These are phyloP conservation scores for Lathyrus aphaca DNA, from an alignment of 306 rosid species.

Conservation along the genomic window DNA sequence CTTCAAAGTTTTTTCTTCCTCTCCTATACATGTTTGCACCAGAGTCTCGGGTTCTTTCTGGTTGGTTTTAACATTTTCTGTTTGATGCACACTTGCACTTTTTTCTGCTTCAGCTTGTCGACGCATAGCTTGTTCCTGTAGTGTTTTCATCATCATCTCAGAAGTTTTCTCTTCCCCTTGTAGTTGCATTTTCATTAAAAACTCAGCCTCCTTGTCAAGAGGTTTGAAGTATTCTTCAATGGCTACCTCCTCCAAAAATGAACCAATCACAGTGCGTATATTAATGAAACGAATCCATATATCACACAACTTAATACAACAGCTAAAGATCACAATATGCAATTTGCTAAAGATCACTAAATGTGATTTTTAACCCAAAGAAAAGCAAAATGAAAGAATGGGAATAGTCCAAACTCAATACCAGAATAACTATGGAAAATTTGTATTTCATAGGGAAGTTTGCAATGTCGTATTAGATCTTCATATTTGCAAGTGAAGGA, in stretches of 20 bases:
- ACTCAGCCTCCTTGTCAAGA: constrained; percentile 78
- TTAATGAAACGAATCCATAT: constrained; percentile 22
- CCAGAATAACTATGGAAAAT: not conserved
- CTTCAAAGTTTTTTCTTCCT: constrained; percentile 46
- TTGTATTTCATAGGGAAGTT: constrained; percentile 4
- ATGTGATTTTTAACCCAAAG: not conserved
- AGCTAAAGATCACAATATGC: not conserved
- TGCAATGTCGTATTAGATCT: constrained; percentile 6
- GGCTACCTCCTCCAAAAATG: constrained; percentile 68
- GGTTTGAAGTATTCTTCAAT: constrained; percentile 93
- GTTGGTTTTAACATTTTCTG: constrained; percentile 31
- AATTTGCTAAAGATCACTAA: no score
- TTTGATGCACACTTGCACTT: constrained; percentile 30
- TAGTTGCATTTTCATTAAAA: constrained; percentile 69
- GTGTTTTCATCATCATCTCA: constrained; percentile 65
- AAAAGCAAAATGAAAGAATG: constrained; percentile 10
- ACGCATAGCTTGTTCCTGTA: constrained; percentile 69
- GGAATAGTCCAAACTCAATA: constrained; percentile 3
- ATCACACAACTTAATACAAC: constrained; percentile 4
- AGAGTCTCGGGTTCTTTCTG: constrained; percentile 53
- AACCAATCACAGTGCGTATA: constrained; percentile 7
- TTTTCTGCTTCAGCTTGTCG: constrained; percentile 54
- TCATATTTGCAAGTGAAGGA: constrained; percentile 13
- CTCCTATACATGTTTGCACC: constrained; percentile 53
- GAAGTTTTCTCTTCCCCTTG: constrained; percentile 71